These are phyloP conservation scores for Alliaria petiolata DNA, from an alignment of 345 rosid genomes.

Conservation along the genomic window DNA sequence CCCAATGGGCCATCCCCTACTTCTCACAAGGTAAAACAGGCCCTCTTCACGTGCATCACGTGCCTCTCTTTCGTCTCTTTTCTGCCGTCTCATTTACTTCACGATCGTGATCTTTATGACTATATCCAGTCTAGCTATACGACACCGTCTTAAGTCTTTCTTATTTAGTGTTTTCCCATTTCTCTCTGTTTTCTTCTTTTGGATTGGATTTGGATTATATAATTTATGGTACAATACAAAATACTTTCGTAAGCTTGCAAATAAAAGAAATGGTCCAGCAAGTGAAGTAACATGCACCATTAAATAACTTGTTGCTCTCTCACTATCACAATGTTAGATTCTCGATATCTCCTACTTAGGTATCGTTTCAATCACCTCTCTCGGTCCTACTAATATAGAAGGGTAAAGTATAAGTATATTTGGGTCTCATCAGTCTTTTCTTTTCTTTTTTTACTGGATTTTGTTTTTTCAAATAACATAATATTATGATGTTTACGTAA, in stretches of 20 bases:
- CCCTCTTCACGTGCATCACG: slow-evolving; percentile 33
- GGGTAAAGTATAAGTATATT: background rate
- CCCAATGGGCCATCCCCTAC: slow-evolving; percentile 32
- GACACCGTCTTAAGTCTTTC: slow-evolving; percentile 5
- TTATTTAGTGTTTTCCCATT: background rate
- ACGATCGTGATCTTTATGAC: slow-evolving; percentile 23
- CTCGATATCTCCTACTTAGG: slow-evolving; percentile 17
- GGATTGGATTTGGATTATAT: background rate
- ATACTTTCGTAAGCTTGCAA: slow-evolving; percentile 11
- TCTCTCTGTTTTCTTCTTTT: slow-evolving; percentile 1
- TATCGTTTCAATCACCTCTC: slow-evolving; percentile 24
- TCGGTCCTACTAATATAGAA: background rate
- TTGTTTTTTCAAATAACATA: too few relatives aligned
- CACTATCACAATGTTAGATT: slow-evolving; percentile 9
- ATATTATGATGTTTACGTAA: too few relatives aligned
- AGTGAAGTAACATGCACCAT: slow-evolving; percentile 29
- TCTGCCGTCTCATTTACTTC: slow-evolving; percentile 26
- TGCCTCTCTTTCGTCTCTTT: slow-evolving; percentile 19
- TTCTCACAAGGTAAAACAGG: slow-evolving; percentile 5
- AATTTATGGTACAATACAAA: background rate
- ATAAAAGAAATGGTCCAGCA: slow-evolving; percentile 19
- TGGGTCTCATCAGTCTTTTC: too few relatives aligned
- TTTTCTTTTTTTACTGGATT: background rate
- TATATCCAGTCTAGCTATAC: slow-evolving; percentile 20
- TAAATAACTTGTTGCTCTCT: slow-evolving; percentile 9